Percentiles rank a stretch among this genome's conserved stretches.
Evolutionary conservation across 2,329 filamentous ascomycete species (phyloP).

Genomic region (Chaetothyriales sp.): DNA sequence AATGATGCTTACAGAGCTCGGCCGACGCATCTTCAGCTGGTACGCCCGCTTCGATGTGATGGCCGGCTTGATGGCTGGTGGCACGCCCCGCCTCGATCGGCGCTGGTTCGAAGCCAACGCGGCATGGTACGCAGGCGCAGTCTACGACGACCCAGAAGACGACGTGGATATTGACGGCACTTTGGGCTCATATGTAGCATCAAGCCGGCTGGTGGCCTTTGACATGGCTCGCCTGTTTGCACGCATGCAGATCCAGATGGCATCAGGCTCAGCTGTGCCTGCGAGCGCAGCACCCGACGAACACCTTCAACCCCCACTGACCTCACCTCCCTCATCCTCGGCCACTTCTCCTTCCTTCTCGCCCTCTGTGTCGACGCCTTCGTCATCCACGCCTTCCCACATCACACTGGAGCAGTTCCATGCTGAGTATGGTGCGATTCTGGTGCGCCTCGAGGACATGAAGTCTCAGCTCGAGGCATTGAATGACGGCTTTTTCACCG

Average conservation of each 20-base stretch:
- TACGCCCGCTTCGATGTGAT: constrained; percentile 80
- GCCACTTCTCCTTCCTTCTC: neutral
- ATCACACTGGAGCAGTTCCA: constrained; percentile 52
- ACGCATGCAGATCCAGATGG: constrained; percentile 34
- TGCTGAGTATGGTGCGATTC: constrained; percentile 43
- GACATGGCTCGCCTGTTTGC: constrained; percentile 70
- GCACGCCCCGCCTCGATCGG: constrained; percentile 54
- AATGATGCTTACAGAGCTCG: constrained; percentile 53
- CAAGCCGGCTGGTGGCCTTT: constrained; percentile 56
- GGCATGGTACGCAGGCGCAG: constrained; percentile 47
- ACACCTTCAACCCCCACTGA: neutral
- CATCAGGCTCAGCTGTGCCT: neutral
- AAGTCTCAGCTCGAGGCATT: constrained; percentile 45
- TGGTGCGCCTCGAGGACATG: constrained; percentile 27
- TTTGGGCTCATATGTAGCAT: constrained; percentile 51
- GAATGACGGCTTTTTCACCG: constrained; percentile 44
- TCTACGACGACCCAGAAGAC: constrained; percentile 37
- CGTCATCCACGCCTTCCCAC: constrained; percentile 34
- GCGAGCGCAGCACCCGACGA: neutral
- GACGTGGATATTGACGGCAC: constrained; percentile 45
- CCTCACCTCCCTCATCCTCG: neutral
- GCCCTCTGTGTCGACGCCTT: neutral
- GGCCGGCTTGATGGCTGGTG: constrained; percentile 66
- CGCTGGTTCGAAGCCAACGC: constrained; percentile 62
- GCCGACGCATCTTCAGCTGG: constrained; percentile 68